Evolutionary conservation across 2,329 filamentous ascomycete genomes (phyloP).

Genomic region (Fusarium bactridioides): DNA sequence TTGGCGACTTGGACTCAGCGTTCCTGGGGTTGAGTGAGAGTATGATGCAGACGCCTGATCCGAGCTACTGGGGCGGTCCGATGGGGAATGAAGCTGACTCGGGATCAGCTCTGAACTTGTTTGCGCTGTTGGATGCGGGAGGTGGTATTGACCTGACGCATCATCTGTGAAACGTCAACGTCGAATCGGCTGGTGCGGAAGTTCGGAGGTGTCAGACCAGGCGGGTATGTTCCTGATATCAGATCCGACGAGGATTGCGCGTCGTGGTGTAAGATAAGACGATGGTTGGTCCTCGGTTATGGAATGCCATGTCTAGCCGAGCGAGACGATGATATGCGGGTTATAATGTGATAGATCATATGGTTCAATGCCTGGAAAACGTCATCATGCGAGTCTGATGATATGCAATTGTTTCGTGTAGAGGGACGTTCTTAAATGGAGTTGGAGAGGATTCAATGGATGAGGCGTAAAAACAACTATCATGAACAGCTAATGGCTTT

Average conservation of each 20-base stretch:
- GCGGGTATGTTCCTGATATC: neutral
- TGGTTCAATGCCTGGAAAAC: neutral
- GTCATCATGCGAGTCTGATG: too few relatives aligned
- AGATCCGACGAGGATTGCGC: neutral
- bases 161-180: slow-evolving; percentile 40
- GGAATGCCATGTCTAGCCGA: slow-evolving; percentile 3
- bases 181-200: slow-evolving; percentile 5
- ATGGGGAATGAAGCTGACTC: slow-evolving; percentile 53
- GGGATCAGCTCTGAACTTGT: slow-evolving; percentile 57
- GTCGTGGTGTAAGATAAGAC: neutral
- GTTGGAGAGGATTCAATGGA: neutral
- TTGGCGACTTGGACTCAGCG: slow-evolving; percentile 49
- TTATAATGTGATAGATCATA: neutral
- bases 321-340: neutral
- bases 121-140: slow-evolving; percentile 59
- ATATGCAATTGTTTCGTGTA: neutral
- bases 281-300: neutral
- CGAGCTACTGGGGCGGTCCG: slow-evolving; percentile 49
- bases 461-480: neutral
- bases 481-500: neutral
- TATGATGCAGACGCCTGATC: slow-evolving; percentile 53
- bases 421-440: neutral
- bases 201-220: neutral
- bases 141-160: slow-evolving; percentile 62
- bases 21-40: slow-evolving; percentile 50